phyloP scores from a whole-genome alignment of 2,329 filamentous ascomycete species.

The Aspergillus sp. region DNA sequence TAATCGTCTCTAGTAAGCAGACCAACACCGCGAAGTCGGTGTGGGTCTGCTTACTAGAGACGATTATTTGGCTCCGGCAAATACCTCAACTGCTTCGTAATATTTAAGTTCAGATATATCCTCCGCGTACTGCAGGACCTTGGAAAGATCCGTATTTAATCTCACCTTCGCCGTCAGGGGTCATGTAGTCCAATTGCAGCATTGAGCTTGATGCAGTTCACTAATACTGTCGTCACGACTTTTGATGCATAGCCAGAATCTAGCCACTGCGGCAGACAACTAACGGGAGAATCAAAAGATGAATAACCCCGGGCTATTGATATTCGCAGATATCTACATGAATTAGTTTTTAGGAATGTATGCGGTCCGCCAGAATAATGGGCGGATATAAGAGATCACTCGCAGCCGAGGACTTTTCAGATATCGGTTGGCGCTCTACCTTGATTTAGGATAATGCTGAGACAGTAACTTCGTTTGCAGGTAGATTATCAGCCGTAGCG shows the following conservation, averaged over 20 bases:
- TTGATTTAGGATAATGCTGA: not conserved
- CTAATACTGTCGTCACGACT: not conserved
- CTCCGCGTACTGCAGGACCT: not conserved
- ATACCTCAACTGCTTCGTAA: not conserved
- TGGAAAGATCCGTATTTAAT: not conserved
- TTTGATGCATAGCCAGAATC: conserved; percentile 1
- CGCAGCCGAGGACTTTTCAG: not conserved
- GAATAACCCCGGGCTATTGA: not conserved
- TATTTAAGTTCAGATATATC: not conserved
- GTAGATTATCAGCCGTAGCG: not conserved
- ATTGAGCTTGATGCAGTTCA: conserved; percentile 3
- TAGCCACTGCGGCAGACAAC: not conserved
- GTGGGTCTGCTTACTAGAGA: too few relatives aligned
- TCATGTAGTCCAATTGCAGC: not conserved
- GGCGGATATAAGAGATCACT: not conserved
- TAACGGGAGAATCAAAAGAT: not conserved
- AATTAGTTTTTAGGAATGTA: not conserved
- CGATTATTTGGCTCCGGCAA: too few relatives aligned
- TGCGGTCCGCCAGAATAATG: not conserved
- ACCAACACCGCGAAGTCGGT: too few relatives aligned
- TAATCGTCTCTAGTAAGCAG: too few relatives aligned
- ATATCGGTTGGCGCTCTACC: not conserved
- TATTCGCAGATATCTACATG: not conserved
- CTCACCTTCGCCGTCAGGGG: not conserved
- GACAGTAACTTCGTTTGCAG: not conserved